Conservation (phyloP, 805 yeast species). For the Candida anglica region DNA sequence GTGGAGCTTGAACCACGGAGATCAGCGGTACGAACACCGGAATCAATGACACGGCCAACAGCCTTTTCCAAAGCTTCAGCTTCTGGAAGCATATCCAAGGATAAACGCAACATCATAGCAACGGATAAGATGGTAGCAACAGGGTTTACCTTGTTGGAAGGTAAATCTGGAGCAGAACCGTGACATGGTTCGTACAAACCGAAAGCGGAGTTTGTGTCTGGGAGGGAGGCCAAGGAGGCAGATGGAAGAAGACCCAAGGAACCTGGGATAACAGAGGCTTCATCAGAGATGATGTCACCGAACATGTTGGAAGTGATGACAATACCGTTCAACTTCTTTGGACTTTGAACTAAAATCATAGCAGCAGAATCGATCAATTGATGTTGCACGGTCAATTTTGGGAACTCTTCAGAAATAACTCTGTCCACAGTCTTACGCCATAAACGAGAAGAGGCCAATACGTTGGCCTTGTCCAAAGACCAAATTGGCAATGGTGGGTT, state of each 20-base stretch:
- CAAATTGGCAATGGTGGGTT: slow-evolving; percentile 93
- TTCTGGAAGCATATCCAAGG: slow-evolving; percentile 76
- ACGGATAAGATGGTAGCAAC: slow-evolving; percentile 92
- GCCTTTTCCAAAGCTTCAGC: slow-evolving; percentile 89
- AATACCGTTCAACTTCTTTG: slow-evolving; percentile 88
- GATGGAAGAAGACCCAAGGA: slow-evolving; percentile 94
- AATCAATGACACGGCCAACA: slow-evolving; percentile 75
- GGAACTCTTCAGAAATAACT: slow-evolving; percentile 84
- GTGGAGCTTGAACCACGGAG: slow-evolving; percentile 83
- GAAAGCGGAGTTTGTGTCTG: slow-evolving; percentile 90
- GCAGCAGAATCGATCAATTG: slow-evolving; percentile 99
- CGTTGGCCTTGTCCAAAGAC: slow-evolving; percentile 97
- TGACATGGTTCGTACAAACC: slow-evolving; percentile 98
- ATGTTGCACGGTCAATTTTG: slow-evolving; percentile 80
- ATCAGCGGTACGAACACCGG: slow-evolving; percentile 88
- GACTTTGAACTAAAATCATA: slow-evolving; percentile 91
- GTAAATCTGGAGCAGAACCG: slow-evolving; percentile 96
- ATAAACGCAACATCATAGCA: slow-evolving; percentile 95
- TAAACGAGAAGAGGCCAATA: slow-evolving; percentile 89
- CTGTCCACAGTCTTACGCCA: slow-evolving; percentile 94
- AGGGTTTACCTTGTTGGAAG: slow-evolving; percentile 86
- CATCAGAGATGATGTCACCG: slow-evolving; percentile 97
- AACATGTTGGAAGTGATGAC: slow-evolving; percentile 94
- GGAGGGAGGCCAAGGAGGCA: slow-evolving; percentile 94
- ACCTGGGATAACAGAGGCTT: slow-evolving; percentile 97